Percentiles rank a stretch among this genome's conserved stretches.
These are phyloP conservation scores for Phialophora chinensis DNA, from an alignment of 2,329 filamentous ascomycete genomes.

Conservation along the genomic window DNA sequence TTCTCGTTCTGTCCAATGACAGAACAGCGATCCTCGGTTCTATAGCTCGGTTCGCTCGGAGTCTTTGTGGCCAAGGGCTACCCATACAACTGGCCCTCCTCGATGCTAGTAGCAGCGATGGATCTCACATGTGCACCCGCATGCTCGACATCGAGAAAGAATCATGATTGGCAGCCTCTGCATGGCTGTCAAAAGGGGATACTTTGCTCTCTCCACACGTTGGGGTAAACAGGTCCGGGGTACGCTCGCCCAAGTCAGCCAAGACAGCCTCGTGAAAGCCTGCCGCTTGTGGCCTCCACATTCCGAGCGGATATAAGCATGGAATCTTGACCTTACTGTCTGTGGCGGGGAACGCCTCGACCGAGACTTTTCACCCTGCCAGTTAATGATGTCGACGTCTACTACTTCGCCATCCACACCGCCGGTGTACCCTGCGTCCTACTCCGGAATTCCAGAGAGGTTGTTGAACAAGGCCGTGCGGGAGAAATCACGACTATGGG, in stretches of 20 bases:
- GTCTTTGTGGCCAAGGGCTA: background rate
- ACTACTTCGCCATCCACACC: background rate
- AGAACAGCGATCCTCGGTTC: background rate
- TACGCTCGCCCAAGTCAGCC: no score
- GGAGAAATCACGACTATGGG: conserved; percentile 11
- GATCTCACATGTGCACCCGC: conserved; percentile 6
- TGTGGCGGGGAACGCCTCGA: background rate
- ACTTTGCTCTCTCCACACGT: conserved; percentile 10
- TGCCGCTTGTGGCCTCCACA: conserved; percentile 2
- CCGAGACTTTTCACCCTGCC: background rate
- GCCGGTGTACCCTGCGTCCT: conserved; percentile 4
- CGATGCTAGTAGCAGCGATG: background rate
- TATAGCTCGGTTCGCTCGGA: background rate
- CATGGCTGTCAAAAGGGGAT: conserved; percentile 1
- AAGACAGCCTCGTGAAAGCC: background rate
- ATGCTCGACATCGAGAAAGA: background rate
- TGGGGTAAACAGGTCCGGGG: conserved; percentile 10
- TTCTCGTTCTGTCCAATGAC: background rate
- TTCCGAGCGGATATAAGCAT: background rate
- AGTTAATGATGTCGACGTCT: background rate
- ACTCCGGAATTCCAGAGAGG: conserved; percentile 19
- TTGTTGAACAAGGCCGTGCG: conserved; percentile 15
- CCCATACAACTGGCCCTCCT: background rate
- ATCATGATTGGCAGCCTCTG: background rate
- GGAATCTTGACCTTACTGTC: background rate